phyloP scores from a whole-genome alignment of 805 yeast genomes.

The Nakazawaea ernobii region DNA sequence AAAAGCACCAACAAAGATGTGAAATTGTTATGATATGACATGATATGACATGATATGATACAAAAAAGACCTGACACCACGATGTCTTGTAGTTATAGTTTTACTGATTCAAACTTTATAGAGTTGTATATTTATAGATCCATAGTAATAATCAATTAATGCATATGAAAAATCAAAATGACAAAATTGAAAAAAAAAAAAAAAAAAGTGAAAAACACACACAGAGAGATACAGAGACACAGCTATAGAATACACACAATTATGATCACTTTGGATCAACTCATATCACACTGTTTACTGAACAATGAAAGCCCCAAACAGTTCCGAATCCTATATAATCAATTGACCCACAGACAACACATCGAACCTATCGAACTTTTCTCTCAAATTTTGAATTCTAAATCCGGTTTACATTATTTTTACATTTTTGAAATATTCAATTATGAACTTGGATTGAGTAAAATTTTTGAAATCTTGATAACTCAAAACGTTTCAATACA shows the following conservation, averaged over 20 bases:
- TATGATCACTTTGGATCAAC: conserved; percentile 5
- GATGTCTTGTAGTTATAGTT: no score
- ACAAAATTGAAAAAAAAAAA: background rate
- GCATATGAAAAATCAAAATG: background rate
- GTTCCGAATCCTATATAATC: conserved; percentile 8
- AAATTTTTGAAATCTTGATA: background rate
- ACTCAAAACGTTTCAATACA: background rate
- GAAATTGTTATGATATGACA: background rate
- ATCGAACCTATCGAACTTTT: conserved; percentile 3
- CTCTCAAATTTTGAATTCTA: background rate
- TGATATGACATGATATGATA: no score
- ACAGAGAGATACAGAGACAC: background rate
- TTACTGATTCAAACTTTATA: background rate
- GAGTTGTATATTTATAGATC: background rate
- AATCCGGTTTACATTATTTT: conserved; percentile 1
- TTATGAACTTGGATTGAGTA: conserved; percentile 5
- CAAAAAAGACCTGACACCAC: no score
- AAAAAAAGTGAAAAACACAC: background rate
- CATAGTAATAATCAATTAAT: background rate
- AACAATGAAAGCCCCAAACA: conserved; percentile 7
- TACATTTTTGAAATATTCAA: conserved; percentile 9
- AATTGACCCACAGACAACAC: conserved; percentile 1
- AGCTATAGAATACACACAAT: no score
- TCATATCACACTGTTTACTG: background rate
- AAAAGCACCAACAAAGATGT: conserved; percentile 5